These are phyloP conservation scores for Penicillium hordei DNA, from an alignment of 2,329 filamentous ascomycete species.

Conservation along the genomic window DNA sequence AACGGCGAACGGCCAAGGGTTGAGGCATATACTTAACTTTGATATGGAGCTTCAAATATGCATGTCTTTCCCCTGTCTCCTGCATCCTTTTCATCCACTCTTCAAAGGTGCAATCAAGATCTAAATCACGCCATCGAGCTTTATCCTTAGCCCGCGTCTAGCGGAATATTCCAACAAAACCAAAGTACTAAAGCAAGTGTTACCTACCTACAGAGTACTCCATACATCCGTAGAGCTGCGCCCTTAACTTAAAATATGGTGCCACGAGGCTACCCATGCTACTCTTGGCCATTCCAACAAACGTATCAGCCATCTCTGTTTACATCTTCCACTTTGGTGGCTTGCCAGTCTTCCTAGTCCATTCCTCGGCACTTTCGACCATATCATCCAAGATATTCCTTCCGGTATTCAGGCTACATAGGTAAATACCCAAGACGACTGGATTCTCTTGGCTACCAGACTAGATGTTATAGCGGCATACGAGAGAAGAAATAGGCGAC, in stretches of 20 bases:
- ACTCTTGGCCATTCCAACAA: background rate
- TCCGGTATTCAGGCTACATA: background rate
- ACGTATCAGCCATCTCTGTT: background rate
- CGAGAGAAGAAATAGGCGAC: background rate
- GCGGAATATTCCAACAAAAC: background rate
- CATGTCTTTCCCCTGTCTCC: background rate
- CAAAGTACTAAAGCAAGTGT: background rate
- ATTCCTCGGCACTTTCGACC: background rate
- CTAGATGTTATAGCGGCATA: background rate
- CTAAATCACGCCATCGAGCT: slow-evolving; percentile 39
- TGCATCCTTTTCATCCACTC: slow-evolving; percentile 2
- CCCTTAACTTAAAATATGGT: background rate
- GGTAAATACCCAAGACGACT: background rate
- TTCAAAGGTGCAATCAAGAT: slow-evolving; percentile 29
- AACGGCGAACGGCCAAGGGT: background rate
- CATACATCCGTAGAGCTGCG: background rate
- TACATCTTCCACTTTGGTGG: background rate
- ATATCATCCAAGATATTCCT: background rate
- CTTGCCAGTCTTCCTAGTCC: background rate
- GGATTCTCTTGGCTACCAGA: background rate
- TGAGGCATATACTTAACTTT: background rate
- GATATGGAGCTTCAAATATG: background rate
- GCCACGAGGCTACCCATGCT: background rate
- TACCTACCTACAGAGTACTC: background rate
- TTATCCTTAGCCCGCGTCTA: slow-evolving; percentile 14